Evolutionary conservation across 352 stramenopile genomes (phyloP).

Genomic region (Phytophthora palmivora): DNA sequence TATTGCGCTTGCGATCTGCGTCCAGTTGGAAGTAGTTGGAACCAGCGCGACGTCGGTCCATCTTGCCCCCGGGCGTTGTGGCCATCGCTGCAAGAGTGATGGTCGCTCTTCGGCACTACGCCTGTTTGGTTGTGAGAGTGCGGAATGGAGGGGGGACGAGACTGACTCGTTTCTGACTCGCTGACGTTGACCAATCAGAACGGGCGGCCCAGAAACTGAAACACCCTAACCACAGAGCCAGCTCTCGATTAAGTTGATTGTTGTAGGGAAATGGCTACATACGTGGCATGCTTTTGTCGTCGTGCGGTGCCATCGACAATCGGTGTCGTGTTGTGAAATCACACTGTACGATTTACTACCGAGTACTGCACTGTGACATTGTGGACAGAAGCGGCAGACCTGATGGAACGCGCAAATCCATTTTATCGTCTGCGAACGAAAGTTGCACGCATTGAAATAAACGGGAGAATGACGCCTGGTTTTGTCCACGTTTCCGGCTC

Average conservation of each 20-base stretch:
- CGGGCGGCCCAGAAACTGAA: slow-evolving; percentile 19
- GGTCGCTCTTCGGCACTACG: slow-evolving; percentile 18
- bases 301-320: not conserved
- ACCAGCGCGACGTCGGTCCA: slow-evolving; percentile 70
- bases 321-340: not conserved
- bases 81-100: slow-evolving; percentile 36
- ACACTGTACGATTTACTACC: too few species aligned
- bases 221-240: slow-evolving; percentile 18
- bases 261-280: slow-evolving; percentile 2
- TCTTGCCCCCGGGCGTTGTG: slow-evolving; percentile 46
- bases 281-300: not conserved
- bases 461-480: not conserved
- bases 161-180: slow-evolving; percentile 27
- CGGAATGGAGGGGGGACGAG: slow-evolving; percentile 24
- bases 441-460: slow-evolving; percentile 5
- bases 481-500: slow-evolving; percentile 4
- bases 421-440: slow-evolving; percentile 21
- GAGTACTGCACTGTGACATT: not conserved
- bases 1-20: slow-evolving; percentile 78
- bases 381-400: slow-evolving; percentile 1
- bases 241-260: slow-evolving; percentile 32
- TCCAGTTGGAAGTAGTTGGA: slow-evolving; percentile 90
- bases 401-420: slow-evolving; percentile 23
- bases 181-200: slow-evolving; percentile 21
- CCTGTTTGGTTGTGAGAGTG: slow-evolving; percentile 23